Base-by-base conservation (phyloP, 495 filamentous ascomycete genomes). In the Penicillium maclennaniae region DNA sequence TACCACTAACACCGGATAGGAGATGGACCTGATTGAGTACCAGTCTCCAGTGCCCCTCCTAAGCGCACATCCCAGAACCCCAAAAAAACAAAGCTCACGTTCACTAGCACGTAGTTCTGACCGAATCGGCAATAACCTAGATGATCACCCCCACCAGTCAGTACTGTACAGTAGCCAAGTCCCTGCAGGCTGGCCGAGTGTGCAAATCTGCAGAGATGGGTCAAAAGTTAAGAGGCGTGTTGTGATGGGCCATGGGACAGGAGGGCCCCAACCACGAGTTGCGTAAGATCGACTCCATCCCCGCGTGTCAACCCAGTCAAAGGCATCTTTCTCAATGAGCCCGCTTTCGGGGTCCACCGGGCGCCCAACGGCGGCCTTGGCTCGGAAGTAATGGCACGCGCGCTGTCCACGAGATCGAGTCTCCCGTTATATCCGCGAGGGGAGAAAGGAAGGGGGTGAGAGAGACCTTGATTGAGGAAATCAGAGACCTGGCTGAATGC, bases 231-330 rank as follows among this genome's bases (percentile, higher is more conserved):
- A 28, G 45, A 48, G 45, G 36, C 26, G 28, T 47, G 44, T 26
- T 23, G 31, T 34, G 31, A 34, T 12, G 31, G 31, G 31, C 8
- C 20, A 44, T 10, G 31, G 19, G 36, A 34, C 23, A 47, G 16
- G 8, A 27, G n/a, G 36, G 19, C 19, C 51, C 51, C 47, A 43
- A 47, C 19, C 19, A 34, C 15, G 54, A 39, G 36, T 34, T 55
- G 59, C 45, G 51, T 55, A 63, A 63, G 55, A 62, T 62, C 41
- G 59, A 34, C 55, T 59, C 58, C 55, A 62, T 56, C 59, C 49
- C 55, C 55, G 55, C 45, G 61, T 62, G 61, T 60, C 57, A 55
- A 58, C 42, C 47, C 46, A 56, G 40, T 42, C 48, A 59, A 27
- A 41, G n/a, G 20, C 50, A 20, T 31, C 15, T 10, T n/a, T 14